phyloP scores from a whole-genome alignment of 2,329 filamentous ascomycete genomes.

The Nothomitra cinnamomea region DNA sequence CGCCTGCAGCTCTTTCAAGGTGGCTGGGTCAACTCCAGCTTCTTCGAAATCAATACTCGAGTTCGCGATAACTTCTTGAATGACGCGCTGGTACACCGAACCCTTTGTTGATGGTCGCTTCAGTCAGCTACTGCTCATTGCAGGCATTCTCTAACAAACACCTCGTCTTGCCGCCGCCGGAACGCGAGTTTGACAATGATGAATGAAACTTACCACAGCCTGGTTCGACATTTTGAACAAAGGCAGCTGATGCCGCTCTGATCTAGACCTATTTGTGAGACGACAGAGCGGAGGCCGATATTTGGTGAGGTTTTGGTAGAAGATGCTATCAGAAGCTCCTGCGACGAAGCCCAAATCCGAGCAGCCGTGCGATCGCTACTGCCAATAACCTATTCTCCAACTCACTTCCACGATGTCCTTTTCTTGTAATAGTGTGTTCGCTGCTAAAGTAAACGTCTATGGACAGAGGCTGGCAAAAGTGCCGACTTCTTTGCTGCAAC shows the following conservation, averaged over 20 bases:
- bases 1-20: slow-evolving; percentile 72
- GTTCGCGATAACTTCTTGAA: slow-evolving; percentile 75
- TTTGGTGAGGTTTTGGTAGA: neutral
- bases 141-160: neutral
- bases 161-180: neutral
- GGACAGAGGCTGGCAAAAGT: no score
- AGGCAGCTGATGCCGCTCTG: neutral
- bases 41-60: slow-evolving; percentile 95
- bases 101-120: slow-evolving; percentile 30
- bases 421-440: no score
- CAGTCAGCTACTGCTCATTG: neutral
- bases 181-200: slow-evolving; percentile 5
- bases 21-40: slow-evolving; percentile 74
- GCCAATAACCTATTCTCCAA: no score
- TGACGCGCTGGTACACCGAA: slow-evolving; percentile 61
- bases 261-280: neutral
- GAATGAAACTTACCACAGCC: slow-evolving; percentile 27
- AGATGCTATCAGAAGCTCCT: no score
- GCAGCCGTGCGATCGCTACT: no score
- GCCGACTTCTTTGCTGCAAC: no score
- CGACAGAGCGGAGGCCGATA: neutral
- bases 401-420: no score
- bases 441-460: no score
- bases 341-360: no score
- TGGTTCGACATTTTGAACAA: slow-evolving; percentile 28